Base-by-base conservation (phyloP, 2,329 filamentous ascomycete genomes). In the Colletotrichum navitas region DNA sequence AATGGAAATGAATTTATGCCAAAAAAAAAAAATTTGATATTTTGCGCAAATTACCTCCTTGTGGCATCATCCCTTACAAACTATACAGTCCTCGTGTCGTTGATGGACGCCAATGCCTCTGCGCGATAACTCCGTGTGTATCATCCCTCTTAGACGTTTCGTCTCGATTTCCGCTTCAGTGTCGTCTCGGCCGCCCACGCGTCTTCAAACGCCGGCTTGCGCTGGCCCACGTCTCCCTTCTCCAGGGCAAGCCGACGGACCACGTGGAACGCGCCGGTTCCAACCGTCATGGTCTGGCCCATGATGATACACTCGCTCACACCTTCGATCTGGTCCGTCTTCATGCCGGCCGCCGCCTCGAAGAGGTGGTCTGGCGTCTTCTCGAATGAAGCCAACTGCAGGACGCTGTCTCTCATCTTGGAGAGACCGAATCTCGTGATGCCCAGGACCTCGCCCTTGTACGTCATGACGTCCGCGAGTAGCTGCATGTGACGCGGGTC, bases 281-380 rank as follows among this genome's bases (percentile, higher is more conserved):
- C 96, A 45, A 99, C 86, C 55, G 89, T 89, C 89, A 98, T 97
- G 52, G 92, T 95, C 86, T 98, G 95, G 21, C 96, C 96, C 92
- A 98, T 96, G 79, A 99, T 99, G 79, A 99, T 98, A 82, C 94
- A 97, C 83, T 99, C 96, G 66, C 90, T 93, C 12, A 99, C 96
- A 77, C 96, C 96, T 80, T 97, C 93, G 72, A 99, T 97, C 74
- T 89, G 87, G 83, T 99, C 96, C 36, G 90, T 92, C 85, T 98
- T 98, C 87, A 97, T 97, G 68, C 92, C 91, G 6, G 94, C 93
- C 8, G 95, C 96, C 3, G 96, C 96, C 74, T 98, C 95, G 78
- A 99, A 99, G 51, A 99, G 83, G 82, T 99, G 96, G 79, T 99
- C 96, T 0, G 96, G 94, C 58, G 96, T 99, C 88, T 98, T 98